These are phyloP conservation scores for Castanospermum australe DNA, from an alignment of 306 rosid species.

Conservation along the genomic window DNA sequence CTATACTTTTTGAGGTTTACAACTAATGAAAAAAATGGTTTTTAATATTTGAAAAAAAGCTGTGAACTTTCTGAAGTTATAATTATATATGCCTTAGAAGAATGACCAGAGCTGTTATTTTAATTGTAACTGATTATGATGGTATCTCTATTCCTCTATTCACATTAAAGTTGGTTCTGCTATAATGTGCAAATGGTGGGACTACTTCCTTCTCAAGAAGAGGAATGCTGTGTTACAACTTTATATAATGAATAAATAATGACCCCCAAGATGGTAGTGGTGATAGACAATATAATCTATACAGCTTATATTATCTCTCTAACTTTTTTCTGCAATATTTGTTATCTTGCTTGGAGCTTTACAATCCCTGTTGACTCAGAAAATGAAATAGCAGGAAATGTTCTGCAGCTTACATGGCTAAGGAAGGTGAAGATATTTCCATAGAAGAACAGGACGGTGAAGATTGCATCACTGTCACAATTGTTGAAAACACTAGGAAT, in stretches of 20 bases:
- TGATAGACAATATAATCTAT: background rate
- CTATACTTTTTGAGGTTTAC: background rate
- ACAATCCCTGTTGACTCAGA: conserved; percentile 38
- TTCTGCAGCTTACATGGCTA: conserved; percentile 32
- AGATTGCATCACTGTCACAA: conserved; percentile 60
- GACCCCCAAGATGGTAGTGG: background rate
- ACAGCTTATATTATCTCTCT: background rate
- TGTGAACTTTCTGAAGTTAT: background rate
- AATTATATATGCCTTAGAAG: background rate
- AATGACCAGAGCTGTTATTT: background rate
- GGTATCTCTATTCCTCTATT: background rate
- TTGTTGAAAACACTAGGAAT: conserved; percentile 50
- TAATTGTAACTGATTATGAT: conserved; percentile 14
- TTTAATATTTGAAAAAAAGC: background rate
- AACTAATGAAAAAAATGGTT: background rate
- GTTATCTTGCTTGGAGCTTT: conserved; percentile 27
- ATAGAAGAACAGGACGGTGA: conserved; percentile 19
- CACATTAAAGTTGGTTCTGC: conserved; percentile 1
- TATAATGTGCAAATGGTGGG: background rate
- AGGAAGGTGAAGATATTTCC: conserved; percentile 29
- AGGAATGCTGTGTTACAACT: background rate
- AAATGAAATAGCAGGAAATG: conserved; percentile 60
- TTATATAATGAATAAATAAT: background rate
- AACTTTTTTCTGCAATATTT: conserved; percentile 4
- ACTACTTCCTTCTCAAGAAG: background rate